Evolutionary conservation across 768 basidiomycete genomes (phyloP), one percentile per base, ranked within the genome.

Genomic region (Botryobasidium botryosum): DNA sequence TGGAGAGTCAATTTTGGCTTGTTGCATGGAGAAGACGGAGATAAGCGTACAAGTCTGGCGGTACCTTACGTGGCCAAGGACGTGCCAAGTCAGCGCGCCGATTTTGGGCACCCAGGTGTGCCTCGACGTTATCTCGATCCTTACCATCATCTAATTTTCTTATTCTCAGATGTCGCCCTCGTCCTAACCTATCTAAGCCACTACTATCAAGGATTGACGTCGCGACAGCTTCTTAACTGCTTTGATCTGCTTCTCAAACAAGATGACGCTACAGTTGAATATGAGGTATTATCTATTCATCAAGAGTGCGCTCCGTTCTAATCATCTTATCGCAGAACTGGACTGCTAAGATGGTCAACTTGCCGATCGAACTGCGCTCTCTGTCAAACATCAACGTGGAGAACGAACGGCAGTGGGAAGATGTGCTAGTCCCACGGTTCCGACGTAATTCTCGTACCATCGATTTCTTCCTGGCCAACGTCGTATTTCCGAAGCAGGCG

Each of bases 121-220:
- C n/a, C n/a, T n/a, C n/a, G n/a, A n/a, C n/a, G n/a, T n/a, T n/a
- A n/a, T n/a, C n/a, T n/a, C n/a, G n/a, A n/a, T n/a, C n/a, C n/a
- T n/a, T n/a, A n/a, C n/a, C n/a, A n/a, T n/a, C n/a, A n/a, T n/a
- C n/a, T n/a, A n/a, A n/a, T n/a, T n/a, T n/a, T n/a, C n/a, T n/a
- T n/a, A n/a, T n/a, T n/a, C n/a, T n/a, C 43, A 45, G 43, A 44
- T 26, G 43, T 44, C 10, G 12, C 15, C 31, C 43, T 44, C 24
- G 10, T 26, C 37, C 25, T 44, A 15, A 44, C 43, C 8, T 42
- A n/a, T 25, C 43, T 44, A 8, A 44, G 69, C 66, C 0, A 44
- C 41, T 42, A 44, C 27, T 42, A 42, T 13, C n/a, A 26, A n/a
- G 43, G 43, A 10, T 24, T 44, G 41, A 7, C 39, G 7, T 8